Evolutionary conservation across 352 stramenopile species (phyloP).

Genomic region (Globisporangium mamillatum): DNA sequence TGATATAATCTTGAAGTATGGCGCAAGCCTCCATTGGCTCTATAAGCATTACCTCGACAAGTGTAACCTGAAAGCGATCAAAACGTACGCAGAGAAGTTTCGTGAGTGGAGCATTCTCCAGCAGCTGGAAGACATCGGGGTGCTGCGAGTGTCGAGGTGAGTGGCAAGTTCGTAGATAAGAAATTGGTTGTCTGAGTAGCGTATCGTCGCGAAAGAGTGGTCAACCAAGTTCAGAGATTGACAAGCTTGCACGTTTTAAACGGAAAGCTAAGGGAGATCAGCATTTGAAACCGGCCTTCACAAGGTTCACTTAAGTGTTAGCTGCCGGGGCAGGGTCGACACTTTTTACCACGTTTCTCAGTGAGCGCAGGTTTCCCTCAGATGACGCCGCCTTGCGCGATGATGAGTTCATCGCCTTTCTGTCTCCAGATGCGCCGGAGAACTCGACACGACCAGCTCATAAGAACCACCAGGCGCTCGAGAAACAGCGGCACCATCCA

Average conservation of each 20-base stretch:
- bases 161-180: background rate
- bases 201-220: background rate
- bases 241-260: background rate
- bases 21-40: background rate
- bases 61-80: background rate
- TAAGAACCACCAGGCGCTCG: constrained; percentile 11
- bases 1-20: background rate
- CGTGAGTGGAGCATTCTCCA: background rate
- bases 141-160: background rate
- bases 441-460: constrained; percentile 13
- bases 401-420: constrained; percentile 14
- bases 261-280: background rate
- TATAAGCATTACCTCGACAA: background rate
- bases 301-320: background rate
- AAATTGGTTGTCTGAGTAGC: background rate
- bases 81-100: background rate
- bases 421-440: constrained; percentile 8
- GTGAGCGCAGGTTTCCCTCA: background rate
- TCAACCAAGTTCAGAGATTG: background rate
- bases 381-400: constrained; percentile 12
- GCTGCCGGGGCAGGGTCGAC: background rate
- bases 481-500: constrained; percentile 11
- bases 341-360: background rate
- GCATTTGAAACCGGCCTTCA: background rate
- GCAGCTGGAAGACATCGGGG: background rate